phyloP scores from a whole-genome alignment of 2,329 filamentous ascomycete species.

The Paramyrothecium roridum region DNA sequence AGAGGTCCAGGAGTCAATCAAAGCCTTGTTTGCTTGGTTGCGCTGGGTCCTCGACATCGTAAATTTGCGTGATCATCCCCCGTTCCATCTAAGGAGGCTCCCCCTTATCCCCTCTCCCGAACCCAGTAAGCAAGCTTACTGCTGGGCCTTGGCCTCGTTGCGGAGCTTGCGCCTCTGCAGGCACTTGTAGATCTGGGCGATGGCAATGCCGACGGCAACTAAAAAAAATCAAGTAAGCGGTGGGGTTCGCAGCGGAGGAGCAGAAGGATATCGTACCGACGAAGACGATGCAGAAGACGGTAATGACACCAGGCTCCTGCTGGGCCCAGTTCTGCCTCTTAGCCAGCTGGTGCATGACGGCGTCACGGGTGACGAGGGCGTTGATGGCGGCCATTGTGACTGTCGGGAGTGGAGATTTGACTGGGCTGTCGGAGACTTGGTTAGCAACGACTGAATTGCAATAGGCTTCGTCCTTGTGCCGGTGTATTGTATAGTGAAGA shows the following conservation, averaged over 20 bases:
- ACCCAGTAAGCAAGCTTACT: not conserved
- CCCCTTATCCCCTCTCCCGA: slow-evolving; percentile 12
- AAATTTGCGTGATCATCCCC: not conserved
- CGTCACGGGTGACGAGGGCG: slow-evolving; percentile 33
- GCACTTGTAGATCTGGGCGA: slow-evolving; percentile 27
- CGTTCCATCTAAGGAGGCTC: slow-evolving; percentile 11
- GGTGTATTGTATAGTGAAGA: not conserved
- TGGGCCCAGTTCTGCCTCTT: slow-evolving; percentile 40
- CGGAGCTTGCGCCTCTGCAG: slow-evolving; percentile 18
- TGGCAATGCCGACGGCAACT: slow-evolving; percentile 30
- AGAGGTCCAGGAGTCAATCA: too few species aligned
- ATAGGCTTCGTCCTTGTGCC: not conserved
- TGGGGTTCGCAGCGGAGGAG: not conserved
- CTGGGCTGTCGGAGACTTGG: slow-evolving; percentile 9
- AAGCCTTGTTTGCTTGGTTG: not conserved
- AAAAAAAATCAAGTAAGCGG: slow-evolving; percentile 10
- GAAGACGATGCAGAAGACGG: slow-evolving; percentile 41
- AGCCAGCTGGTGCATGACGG: slow-evolving; percentile 31
- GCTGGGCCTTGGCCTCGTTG: slow-evolving; percentile 9
- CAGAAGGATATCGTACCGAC: slow-evolving; percentile 25
- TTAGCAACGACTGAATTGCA: not conserved
- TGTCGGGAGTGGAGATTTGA: slow-evolving; percentile 16
- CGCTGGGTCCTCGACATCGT: not conserved
- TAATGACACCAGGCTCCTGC: slow-evolving; percentile 35
- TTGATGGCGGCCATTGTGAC: slow-evolving; percentile 40